Evolutionary conservation across 2,329 filamentous ascomycete genomes (phyloP).

Genomic region (Bipolaris zeicola): DNA sequence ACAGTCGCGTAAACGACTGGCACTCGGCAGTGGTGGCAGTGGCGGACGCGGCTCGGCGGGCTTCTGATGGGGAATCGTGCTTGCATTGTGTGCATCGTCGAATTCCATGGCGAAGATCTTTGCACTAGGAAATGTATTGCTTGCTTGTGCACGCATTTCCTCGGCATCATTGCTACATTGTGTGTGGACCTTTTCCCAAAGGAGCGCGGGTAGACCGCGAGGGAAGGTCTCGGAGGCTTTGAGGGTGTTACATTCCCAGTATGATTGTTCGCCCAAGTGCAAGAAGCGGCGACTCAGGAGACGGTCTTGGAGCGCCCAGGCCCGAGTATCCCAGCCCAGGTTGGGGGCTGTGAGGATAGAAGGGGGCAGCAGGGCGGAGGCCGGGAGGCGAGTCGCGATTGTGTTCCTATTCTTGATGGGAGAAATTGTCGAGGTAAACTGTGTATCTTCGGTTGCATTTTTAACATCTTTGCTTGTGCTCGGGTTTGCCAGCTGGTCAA

Average conservation of each 20-base stretch:
- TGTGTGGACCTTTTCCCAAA: conserved; percentile 47
- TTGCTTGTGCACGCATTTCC: background rate
- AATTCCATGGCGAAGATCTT: background rate
- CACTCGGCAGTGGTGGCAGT: background rate
- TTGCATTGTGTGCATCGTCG: background rate
- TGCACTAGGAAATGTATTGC: no score
- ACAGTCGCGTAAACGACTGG: conserved; percentile 20
- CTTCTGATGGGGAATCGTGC: background rate
- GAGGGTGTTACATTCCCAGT: conserved; percentile 48
- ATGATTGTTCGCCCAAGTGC: conserved; percentile 42
- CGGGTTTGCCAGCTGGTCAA: conserved; percentile 20
- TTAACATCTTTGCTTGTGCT: background rate
- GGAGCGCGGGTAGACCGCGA: conserved; percentile 38
- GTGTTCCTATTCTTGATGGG: background rate
- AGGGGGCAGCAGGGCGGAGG: conserved; percentile 17
- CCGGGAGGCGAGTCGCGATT: conserved; percentile 12
- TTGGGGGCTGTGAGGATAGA: conserved; percentile 25
- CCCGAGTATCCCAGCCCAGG: conserved; percentile 44
- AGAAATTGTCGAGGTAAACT: background rate
- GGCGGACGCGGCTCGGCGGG: background rate
- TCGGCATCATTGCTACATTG: conserved; percentile 4
- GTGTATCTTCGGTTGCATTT: background rate
- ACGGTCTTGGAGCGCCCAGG: conserved; percentile 46
- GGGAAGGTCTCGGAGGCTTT: conserved; percentile 48
- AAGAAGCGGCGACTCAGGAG: conserved; percentile 44